Base-by-base conservation (phyloP, 2,329 filamentous ascomycete species). In the Berkeleyomyces basicola region DNA sequence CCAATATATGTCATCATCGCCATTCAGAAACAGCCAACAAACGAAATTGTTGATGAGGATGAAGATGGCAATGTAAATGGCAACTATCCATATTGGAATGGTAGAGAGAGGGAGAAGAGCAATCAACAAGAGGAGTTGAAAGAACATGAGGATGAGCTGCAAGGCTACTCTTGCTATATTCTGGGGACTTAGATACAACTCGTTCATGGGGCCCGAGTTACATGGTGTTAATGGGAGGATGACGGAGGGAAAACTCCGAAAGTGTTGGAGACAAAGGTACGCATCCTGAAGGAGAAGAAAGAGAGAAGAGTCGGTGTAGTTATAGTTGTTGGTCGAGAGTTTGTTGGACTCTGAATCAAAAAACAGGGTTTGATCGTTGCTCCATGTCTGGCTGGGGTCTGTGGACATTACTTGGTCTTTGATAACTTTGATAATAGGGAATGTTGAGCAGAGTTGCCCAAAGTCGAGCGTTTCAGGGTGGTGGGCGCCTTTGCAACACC, bases 111-210 rank as follows among this genome's bases (percentile, higher is more conserved):
- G 70, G 1, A 81, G 69, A 0, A 84, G 80, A 2, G 90, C 68
- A 0, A 77, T 76, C 0, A 86, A 11, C 7, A 90, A 69, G 69
- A 88, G 87, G 0, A 68, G 67, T 72, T 90, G 86, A n/a, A 81
- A 69, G 9, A 85, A 61, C 39, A 78, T 69, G 3, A 90, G 76
- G 47, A 87, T 61, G 2, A 75, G 40, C 67, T 90, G 87, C 4
- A 86, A 68, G 14, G 72, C 68, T 31, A 88, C 70, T 63, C 78
- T 80, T 67, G 76, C 78, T 0, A 83, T 42, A 66, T 90, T 90
- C 51, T 72, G 70, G 11, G 68, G 64, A 0, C 80, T 84, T 0
- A 78, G 77, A 64, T 83, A 79, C 16, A 90, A 74, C 73, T 91
- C 87, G 67, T 85, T 83, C 57, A 87, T 73, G 59, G 76, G 67